Evolutionary conservation across 1,284 basidiomycete genomes (phyloP), one percentile per base, ranked within the genome.

Genomic region (Phellopilus nigrolimitatus): DNA sequence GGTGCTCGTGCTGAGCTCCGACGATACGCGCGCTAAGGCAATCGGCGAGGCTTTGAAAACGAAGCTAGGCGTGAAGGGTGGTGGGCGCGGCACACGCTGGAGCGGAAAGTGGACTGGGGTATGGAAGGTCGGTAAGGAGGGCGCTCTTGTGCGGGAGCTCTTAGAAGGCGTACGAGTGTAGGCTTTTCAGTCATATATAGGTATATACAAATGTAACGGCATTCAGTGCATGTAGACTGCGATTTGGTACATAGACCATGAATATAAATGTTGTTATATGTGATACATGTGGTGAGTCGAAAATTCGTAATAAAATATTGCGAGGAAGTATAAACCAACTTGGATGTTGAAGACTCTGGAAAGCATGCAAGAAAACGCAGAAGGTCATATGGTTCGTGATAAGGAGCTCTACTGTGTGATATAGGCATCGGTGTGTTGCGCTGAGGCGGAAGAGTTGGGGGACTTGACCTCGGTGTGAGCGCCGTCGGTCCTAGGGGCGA

Each of bases 51-150:
- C 63, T 9, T 58, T 90, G 51, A 88, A 82, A 64, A 58, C 62
- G 1, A 76, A 72, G 56, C 66, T 84, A 25, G 71, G 68, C 8
- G 71, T 82, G 36, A 86, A 81, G 67, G 84, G 80, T 9, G 82
- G 81, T 15, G 82, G 82, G 3, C 82, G 80, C 61, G 83, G 80
- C 2, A 61, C 67, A 17, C 73, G 72, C 53, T 87, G 82, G 84
- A 85, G 82, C 59, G 83, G 84, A 2, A 86, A 87, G 64, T 76
- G 72, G 56, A 62, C 60, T n/a, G 71, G 69, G 2, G 68, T 71
- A 5, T 71, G 70, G 70, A 79, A 72, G 56, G 69, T 67, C 30
- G 61, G 56, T 3, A 69, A 68, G 41, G 76, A 79, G 56, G 67
- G 65, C 33, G 58, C 49, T 2, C 48, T 56, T 3, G 65, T 83